Base-by-base conservation (phyloP, 495 filamentous ascomycete genomes). In the Aspergillus incahuasiensis region DNA sequence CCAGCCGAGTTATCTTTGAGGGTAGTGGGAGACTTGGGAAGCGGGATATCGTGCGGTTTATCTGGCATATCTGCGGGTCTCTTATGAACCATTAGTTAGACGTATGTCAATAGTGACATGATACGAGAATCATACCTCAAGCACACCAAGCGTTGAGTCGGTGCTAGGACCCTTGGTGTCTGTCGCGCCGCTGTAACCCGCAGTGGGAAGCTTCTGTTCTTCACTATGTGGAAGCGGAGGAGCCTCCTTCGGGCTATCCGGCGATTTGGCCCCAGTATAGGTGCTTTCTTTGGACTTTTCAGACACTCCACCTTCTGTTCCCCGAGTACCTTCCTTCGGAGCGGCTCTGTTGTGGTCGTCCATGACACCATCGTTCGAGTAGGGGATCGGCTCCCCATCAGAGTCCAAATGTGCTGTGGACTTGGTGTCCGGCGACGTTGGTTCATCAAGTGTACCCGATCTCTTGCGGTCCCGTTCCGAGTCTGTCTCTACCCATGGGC, bases 361-460 rank as follows among this genome's bases (percentile, higher is more conserved):
- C 91, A 96, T 96, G 18, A 96, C 91, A 13, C 91, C 89, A 67
- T 92, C 87, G 59, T 92, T 90, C 24, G 82, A 82, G 51, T 85
- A 79, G 15, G 88, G 89, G 58, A 92, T 89, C 62, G 81, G 75
- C 65, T 79, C 79, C n/a, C 85, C 87, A 56, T 88, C 82, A 1
- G 82, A 46, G 73, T 70, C 68, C 40, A 76, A 30, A 38, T 74
- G 66, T 1, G 70, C 67, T 12, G 72, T 57, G 1, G 73, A 68
- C 49, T 69, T 70, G 11, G 63, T 53, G 38, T 74, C 69, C 32
- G 50, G 59, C 41, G 62, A 68, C 5, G 58, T 54, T 16, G 66
- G 60, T 32, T 68, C 69, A 0, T 68, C 68, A 6, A 45, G 61
- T 39, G 38, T 28, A 20, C 75, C 59, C 66, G 69, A 58, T 56